Evolutionary conservation across 371 early-diverging fungal genomes (phyloP), one percentile per base, ranked within the genome.

Genomic region (Mortierella sp.): DNA sequence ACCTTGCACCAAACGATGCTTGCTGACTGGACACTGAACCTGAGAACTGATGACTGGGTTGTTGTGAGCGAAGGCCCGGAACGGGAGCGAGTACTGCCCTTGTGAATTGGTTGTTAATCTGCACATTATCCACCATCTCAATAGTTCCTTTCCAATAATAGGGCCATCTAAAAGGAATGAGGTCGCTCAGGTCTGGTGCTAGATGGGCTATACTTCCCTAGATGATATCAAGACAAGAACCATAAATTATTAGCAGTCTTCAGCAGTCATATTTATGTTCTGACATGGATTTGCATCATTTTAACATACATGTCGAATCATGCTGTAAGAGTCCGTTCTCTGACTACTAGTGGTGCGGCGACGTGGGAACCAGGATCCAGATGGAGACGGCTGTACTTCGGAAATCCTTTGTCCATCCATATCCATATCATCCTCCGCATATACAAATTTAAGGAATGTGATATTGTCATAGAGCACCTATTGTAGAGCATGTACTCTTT

Each of bases 391-490:
- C 26, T 77, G 80, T 7, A 78, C 78, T 12, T 82, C 71, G 8
- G 75, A 66, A 31, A 83, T 72, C 28, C 73, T 54, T 31, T 72
- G 82, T 7, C 83, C 85, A 61, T 83, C 82, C 19, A 84, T 77
- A 55, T 89, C 86, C 31, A 85, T 66, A 19, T 86, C 85, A 19
- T 82, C 84, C 40, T 89, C 88, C 22, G 89, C 89, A 82, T 89
- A 90, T 29, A 87, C 86, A 66, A 91, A 88, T 58, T 86, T 83
- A 45, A 85, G 84, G 70, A 66, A 81, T 22, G 86, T 87, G 56
- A 94, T 89, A 70, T 95, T 95, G 75, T 95, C 95, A 82, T 93
- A 95, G 69, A 95, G 86, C 19, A 94, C 85, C 90, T 90, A 84
- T 8, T 40, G 15, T 28, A 54, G 43, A 40, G 34, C 34, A 37